A percentile compares a stretch with the other conserved stretches of the same genome.
Conservation (phyloP, 441 rosid species). For the Caryocar brasiliense region DNA sequence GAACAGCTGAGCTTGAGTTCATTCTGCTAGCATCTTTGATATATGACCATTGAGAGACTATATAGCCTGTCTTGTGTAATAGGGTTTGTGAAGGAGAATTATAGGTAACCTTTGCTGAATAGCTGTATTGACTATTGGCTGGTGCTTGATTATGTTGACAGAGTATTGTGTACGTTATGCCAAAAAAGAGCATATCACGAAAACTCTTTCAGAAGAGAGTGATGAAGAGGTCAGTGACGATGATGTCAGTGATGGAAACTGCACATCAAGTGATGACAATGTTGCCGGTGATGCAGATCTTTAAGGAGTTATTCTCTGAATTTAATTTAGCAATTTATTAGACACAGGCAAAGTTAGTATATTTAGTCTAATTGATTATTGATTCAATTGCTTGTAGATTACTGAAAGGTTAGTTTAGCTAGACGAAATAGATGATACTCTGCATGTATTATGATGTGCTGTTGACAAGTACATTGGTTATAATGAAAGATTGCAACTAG, state of each 20-base stretch:
- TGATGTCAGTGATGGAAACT: conserved; percentile 25
- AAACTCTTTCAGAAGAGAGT: conserved; percentile 16
- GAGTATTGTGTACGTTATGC: conserved; percentile 44
- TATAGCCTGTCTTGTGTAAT: not conserved
- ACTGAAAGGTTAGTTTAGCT: conserved; percentile 9
- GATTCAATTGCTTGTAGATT: conserved; percentile 9
- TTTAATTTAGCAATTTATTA: not conserved
- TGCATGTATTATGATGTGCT: conserved; percentile 1
- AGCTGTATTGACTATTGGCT: not conserved
- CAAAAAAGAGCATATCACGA: conserved; percentile 30
- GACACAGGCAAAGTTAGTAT: too few relatives aligned
- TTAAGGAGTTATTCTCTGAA: conserved; percentile 1
- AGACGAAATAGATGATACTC: not conserved
- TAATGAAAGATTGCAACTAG: conserved; percentile 1
- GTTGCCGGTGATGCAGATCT: conserved; percentile 38
- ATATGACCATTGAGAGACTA: not conserved
- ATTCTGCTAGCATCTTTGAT: not conserved
- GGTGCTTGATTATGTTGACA: conserved; percentile 13
- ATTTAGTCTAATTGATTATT: not conserved
- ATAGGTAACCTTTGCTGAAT: not conserved
- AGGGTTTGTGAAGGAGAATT: not conserved
- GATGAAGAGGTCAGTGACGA: conserved; percentile 25
- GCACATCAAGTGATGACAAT: conserved; percentile 31
- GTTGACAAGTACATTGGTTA: not conserved
- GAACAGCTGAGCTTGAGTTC: not conserved